Evolutionary conservation across 2,329 filamentous ascomycete species (phyloP).

Genomic region (Aspergillus sp.): DNA sequence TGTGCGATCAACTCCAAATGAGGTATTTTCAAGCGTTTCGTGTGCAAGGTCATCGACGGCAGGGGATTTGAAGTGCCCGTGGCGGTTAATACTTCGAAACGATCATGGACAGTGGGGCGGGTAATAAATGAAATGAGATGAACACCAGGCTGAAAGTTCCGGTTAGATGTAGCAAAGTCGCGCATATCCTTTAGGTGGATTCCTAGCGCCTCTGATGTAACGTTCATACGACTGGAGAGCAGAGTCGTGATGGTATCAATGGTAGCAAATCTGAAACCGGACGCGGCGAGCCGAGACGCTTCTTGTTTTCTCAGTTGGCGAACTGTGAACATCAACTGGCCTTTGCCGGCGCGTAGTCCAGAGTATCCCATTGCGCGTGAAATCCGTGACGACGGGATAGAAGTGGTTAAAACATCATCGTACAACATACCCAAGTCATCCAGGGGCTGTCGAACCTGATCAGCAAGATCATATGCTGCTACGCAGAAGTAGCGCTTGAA

Average conservation of each 20-base stretch:
- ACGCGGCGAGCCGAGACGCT: slow-evolving; percentile 63
- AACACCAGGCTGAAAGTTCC: slow-evolving; percentile 36
- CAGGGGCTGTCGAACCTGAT: slow-evolving; percentile 63
- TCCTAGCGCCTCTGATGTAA: slow-evolving; percentile 63
- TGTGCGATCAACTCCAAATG: slow-evolving; percentile 55
- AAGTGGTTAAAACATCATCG: slow-evolving; percentile 73
- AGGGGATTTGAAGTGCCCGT: slow-evolving; percentile 59
- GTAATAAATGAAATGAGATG: slow-evolving; percentile 46
- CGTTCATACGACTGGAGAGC: slow-evolving; percentile 72
- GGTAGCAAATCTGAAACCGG: slow-evolving; percentile 76
- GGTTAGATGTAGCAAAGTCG: slow-evolving; percentile 46
- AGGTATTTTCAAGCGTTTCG: slow-evolving; percentile 54
- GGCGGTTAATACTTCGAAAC: slow-evolving; percentile 65
- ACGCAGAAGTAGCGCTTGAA: slow-evolving; percentile 84
- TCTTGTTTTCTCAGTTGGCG: slow-evolving; percentile 62
- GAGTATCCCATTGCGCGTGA: slow-evolving; percentile 29
- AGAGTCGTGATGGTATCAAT: slow-evolving; percentile 66
- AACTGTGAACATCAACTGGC: slow-evolving; percentile 79
- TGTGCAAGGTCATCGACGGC: slow-evolving; percentile 57
- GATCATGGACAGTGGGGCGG: slow-evolving; percentile 52
- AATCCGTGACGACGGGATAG: slow-evolving; percentile 37
- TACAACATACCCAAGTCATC: slow-evolving; percentile 68
- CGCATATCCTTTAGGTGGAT: slow-evolving; percentile 65
- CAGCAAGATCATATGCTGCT: slow-evolving; percentile 72
- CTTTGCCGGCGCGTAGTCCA: slow-evolving; percentile 54